Conservation (phyloP, 345 rosid species). For the Citrus medica region DNA sequence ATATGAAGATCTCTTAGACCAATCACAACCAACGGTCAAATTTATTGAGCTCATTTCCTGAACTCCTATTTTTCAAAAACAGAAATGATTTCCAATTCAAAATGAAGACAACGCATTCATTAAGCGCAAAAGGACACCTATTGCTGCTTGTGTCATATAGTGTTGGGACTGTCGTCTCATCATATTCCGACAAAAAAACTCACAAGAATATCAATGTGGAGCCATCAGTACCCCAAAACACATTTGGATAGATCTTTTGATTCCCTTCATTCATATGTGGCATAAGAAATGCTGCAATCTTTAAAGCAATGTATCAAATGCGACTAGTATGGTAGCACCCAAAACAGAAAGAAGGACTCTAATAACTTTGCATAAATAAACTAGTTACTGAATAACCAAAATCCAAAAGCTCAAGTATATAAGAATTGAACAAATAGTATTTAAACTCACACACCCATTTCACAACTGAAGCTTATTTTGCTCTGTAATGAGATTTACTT, state of each 20-base stretch:
- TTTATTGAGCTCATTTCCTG: background rate
- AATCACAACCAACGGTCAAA: background rate
- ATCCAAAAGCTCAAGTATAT: background rate
- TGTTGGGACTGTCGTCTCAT: background rate
- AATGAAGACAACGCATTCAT: background rate
- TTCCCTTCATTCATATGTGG: background rate
- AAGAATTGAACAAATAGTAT: background rate
- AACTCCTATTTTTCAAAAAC: background rate
- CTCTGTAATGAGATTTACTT: background rate
- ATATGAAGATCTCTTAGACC: background rate
- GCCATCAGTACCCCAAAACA: background rate
- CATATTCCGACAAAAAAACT: background rate
- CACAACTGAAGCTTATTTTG: background rate
- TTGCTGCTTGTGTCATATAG: background rate
- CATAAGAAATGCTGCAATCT: background rate
- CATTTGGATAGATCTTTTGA: background rate
- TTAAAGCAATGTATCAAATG: background rate
- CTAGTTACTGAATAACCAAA: background rate
- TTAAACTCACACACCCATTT: background rate
- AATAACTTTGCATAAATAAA: background rate
- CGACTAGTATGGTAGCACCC: background rate
- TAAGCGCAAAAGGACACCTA: background rate
- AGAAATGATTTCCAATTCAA: background rate
- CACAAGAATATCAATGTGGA: background rate
- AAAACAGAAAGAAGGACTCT: background rate